Percentiles rank a stretch among this genome's conserved stretches.
These are phyloP conservation scores for Cercospora sesami DNA, from an alignment of 2,329 filamentous ascomycete genomes.

Conservation along the genomic window DNA sequence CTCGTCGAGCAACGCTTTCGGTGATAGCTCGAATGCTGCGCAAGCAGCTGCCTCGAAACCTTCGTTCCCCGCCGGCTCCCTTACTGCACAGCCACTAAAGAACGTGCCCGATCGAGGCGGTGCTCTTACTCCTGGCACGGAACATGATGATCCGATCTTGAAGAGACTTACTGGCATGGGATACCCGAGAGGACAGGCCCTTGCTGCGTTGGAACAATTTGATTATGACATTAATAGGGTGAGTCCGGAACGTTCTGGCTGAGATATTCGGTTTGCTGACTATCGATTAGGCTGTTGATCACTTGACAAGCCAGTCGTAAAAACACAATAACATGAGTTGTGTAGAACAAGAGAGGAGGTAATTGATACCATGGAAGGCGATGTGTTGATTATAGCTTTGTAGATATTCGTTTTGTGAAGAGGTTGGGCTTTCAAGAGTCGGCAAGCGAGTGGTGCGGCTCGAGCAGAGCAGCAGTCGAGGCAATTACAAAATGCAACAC, in stretches of 20 bases:
- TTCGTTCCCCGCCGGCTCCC: slow-evolving; percentile 15
- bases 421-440: too few relatives aligned
- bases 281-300: slow-evolving; percentile 24
- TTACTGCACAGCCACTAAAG: slow-evolving; percentile 5
- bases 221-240: slow-evolving; percentile 97
- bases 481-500: too few relatives aligned
- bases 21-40: slow-evolving; percentile 19
- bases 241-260: slow-evolving; percentile 40
- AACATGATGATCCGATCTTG: slow-evolving; percentile 87
- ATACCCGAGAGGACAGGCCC: slow-evolving; percentile 70
- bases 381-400: slow-evolving; percentile 3
- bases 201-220: slow-evolving; percentile 84
- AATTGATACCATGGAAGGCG: not conserved
- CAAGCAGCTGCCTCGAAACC: slow-evolving; percentile 19
- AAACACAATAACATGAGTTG: not conserved
- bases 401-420: not conserved
- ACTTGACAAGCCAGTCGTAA: slow-evolving; percentile 23
- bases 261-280: slow-evolving; percentile 1
- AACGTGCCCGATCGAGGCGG: slow-evolving; percentile 51
- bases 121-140: slow-evolving; percentile 69
- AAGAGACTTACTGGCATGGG: slow-evolving; percentile 91
- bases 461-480: too few relatives aligned
- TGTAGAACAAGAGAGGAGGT: not conserved
- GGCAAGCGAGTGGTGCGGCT: too few relatives aligned
- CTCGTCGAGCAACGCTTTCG: slow-evolving; percentile 12